phyloP scores from a whole-genome alignment of 148 eudicot genomes.

The Limonium bicolor region DNA sequence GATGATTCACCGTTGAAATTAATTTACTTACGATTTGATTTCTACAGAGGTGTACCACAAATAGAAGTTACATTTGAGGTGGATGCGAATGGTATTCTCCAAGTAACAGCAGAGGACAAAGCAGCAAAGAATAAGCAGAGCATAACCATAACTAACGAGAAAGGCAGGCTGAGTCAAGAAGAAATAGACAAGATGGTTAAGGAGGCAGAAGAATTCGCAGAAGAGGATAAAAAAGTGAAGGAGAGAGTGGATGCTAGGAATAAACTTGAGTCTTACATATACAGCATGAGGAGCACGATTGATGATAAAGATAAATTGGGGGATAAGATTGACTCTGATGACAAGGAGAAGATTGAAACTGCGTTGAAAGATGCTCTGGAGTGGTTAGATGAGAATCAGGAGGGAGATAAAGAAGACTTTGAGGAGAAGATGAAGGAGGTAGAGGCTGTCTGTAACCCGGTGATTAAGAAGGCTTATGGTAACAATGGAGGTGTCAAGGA shows the following conservation, averaged over 20 bases:
- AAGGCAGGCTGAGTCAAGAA: conserved; percentile 43
- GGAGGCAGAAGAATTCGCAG: conserved; percentile 47
- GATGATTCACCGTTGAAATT: too few species aligned
- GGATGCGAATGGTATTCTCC: conserved; percentile 33
- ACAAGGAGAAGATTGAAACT: conserved; percentile 41
- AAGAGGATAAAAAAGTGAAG: conserved; percentile 45
- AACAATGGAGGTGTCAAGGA: conserved; percentile 34
- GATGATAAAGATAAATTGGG: conserved; percentile 41
- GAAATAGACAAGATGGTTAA: conserved; percentile 47
- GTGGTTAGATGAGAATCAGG: conserved; percentile 52
- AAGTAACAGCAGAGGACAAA: conserved; percentile 51
- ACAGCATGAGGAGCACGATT: conserved; percentile 46
- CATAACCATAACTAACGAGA: conserved; percentile 48
- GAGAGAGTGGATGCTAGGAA: conserved; percentile 40
- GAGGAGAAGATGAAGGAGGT: conserved; percentile 46
- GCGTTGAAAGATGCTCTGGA: conserved; percentile 42
- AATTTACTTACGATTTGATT: not conserved
- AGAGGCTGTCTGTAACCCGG: conserved; percentile 46
- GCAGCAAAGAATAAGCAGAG: conserved; percentile 33
- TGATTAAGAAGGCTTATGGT: conserved; percentile 29
- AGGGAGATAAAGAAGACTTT: conserved; percentile 47
- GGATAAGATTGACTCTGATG: conserved; percentile 37
- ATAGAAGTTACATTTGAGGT: conserved; percentile 43
- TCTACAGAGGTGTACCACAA: conserved; percentile 39
- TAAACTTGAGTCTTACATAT: conserved; percentile 33